These are phyloP conservation scores for Suillus tomentosus DNA, from an alignment of 768 basidiomycete species.

Conservation along the genomic window DNA sequence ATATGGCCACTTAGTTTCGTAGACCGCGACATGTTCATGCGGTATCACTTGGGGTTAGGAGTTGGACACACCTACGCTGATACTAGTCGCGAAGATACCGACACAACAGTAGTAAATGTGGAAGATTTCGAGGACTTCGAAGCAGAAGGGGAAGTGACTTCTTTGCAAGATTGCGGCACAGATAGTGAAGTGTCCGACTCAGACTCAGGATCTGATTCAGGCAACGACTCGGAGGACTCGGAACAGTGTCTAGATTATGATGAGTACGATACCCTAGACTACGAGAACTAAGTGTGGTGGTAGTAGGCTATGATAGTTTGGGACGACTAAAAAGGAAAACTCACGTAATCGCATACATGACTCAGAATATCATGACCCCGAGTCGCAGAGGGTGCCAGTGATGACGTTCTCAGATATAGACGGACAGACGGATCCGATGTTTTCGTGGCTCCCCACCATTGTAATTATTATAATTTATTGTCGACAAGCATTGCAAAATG, in stretches of 20 bases:
- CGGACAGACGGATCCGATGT: too few species aligned
- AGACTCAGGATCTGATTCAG: background rate
- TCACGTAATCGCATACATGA: too few species aligned
- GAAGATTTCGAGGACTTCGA: background rate
- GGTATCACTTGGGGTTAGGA: constrained; percentile 14
- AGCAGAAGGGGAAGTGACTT: background rate
- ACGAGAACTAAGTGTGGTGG: too few species aligned
- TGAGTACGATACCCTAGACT: background rate
- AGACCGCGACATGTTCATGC: constrained; percentile 10
- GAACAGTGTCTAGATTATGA: too few species aligned
- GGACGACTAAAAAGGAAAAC: too few species aligned
- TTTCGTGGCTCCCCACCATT: too few species aligned
- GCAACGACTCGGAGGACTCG: background rate
- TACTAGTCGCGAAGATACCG: background rate
- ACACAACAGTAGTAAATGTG: background rate
- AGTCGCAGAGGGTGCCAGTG: too few species aligned
- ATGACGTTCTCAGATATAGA: too few species aligned
- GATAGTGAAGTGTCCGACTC: background rate
- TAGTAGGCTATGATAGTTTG: too few species aligned
- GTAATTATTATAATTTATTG: too few species aligned
- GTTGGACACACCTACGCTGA: constrained; percentile 10
- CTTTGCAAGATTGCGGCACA: background rate
- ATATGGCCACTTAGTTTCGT: constrained; percentile 6
- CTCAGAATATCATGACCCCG: too few species aligned
- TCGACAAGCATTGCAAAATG: too few species aligned